A percentile compares a stretch with the other conserved stretches of the same genome.
These are phyloP conservation scores for Vicia villosa DNA, from an alignment of 306 rosid species.

Conservation along the genomic window DNA sequence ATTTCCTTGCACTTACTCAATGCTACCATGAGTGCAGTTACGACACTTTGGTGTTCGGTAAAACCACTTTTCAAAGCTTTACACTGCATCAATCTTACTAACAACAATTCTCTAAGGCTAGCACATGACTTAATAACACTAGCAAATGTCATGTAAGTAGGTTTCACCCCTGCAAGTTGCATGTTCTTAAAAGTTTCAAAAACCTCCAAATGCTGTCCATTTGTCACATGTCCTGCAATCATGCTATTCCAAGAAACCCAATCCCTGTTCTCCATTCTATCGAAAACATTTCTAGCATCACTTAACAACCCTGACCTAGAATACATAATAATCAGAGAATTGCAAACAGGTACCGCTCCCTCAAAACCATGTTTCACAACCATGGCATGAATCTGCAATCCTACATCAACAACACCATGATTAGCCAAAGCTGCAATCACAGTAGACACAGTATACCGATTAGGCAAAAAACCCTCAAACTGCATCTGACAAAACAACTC, in stretches of 20 bases:
- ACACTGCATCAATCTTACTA: slow-evolving; percentile 63
- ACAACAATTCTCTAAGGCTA: slow-evolving; percentile 52
- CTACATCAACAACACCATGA: slow-evolving; percentile 47
- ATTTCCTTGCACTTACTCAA: slow-evolving; percentile 66
- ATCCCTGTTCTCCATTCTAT: slow-evolving; percentile 54
- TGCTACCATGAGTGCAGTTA: slow-evolving; percentile 70
- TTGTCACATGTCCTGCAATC: slow-evolving; percentile 65
- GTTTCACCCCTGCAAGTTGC: slow-evolving; percentile 59
- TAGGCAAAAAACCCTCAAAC: slow-evolving; percentile 56
- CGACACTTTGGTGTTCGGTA: slow-evolving; percentile 49
- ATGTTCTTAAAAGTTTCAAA: slow-evolving; percentile 58
- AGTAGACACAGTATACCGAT: slow-evolving; percentile 57
- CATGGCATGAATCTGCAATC: slow-evolving; percentile 66
- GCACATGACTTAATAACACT: slow-evolving; percentile 67
- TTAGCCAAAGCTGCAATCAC: slow-evolving; percentile 67
- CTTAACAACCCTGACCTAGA: slow-evolving; percentile 60
- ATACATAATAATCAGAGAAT: slow-evolving; percentile 72
- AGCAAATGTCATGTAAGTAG: slow-evolving; percentile 57
- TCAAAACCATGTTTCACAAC: slow-evolving; percentile 71
- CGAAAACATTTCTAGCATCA: slow-evolving; percentile 66
- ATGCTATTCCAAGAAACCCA: slow-evolving; percentile 80
- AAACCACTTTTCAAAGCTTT: slow-evolving; percentile 62
- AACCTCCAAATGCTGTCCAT: slow-evolving; percentile 61
- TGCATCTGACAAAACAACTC: slow-evolving; percentile 59
- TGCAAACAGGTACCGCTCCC: slow-evolving; percentile 48